phyloP scores from a whole-genome alignment of 1,139 yeast genomes.

The Arxiozyma telluris region DNA sequence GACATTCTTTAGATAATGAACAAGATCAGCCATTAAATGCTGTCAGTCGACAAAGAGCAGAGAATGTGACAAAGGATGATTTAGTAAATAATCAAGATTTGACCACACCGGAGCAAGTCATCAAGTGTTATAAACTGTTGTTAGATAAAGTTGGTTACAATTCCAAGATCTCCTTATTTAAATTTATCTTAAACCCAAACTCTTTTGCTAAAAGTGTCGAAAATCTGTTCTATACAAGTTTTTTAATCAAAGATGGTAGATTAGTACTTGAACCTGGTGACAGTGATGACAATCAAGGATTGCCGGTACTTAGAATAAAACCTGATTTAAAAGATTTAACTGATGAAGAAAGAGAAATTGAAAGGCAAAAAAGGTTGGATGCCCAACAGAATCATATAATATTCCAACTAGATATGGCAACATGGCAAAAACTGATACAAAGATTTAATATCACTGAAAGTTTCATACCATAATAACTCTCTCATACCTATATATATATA shows the following conservation, averaged over 20 bases:
- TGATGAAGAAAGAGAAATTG: conserved; percentile 18
- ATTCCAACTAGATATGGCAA: conserved; percentile 55
- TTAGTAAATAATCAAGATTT: conserved; percentile 39
- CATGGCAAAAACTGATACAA: conserved; percentile 52
- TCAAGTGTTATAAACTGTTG: conserved; percentile 37
- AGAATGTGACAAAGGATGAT: conserved; percentile 43
- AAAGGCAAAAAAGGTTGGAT: conserved; percentile 25
- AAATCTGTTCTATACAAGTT: conserved; percentile 73
- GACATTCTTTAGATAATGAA: background rate
- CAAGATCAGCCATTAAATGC: background rate
- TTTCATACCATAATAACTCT: conserved; percentile 37
- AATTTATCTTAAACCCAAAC: conserved; percentile 62
- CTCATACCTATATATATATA: conserved; percentile 4
- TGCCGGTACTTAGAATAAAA: conserved; percentile 34
- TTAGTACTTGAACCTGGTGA: conserved; percentile 44
- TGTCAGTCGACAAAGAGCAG: conserved; percentile 37
- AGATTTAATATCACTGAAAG: conserved; percentile 45
- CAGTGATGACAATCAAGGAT: conserved; percentile 29
- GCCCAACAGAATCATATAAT: conserved; percentile 50
- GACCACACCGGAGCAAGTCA: conserved; percentile 56
- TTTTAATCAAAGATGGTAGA: conserved; percentile 65
- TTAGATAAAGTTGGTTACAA: conserved; percentile 28
- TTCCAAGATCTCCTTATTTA: conserved; percentile 48
- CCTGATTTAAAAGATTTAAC: conserved; percentile 2
- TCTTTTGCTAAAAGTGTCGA: conserved; percentile 77